phyloP scores from a whole-genome alignment of 1,284 basidiomycete genomes.

The Limonomyces culmigenus region DNA sequence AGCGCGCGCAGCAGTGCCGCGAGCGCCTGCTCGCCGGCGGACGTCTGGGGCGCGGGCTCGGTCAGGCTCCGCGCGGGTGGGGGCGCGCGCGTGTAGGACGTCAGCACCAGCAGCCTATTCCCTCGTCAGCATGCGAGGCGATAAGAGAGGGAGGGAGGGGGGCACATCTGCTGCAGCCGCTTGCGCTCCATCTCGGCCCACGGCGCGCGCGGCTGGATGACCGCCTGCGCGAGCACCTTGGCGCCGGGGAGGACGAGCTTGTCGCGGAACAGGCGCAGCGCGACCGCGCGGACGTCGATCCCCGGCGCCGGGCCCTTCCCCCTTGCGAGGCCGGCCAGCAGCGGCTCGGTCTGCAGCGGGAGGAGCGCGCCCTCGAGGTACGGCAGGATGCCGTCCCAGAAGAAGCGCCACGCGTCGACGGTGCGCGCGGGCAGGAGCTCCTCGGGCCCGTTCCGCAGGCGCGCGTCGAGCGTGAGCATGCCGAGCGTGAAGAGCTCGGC shows the following conservation, averaged over 20 bases:
- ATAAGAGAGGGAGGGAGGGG: slow-evolving; percentile 1
- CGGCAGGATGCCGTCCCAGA: slow-evolving; percentile 85
- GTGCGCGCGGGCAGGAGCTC: slow-evolving; percentile 59
- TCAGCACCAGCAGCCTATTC: slow-evolving; percentile 57
- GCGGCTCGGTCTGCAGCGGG: slow-evolving; percentile 58
- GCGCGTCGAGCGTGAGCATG: slow-evolving; percentile 84
- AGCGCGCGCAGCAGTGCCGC: slow-evolving; percentile 23
- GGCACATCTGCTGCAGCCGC: slow-evolving; percentile 61
- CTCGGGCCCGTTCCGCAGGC: slow-evolving; percentile 59
- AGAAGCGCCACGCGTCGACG: slow-evolving; percentile 86
- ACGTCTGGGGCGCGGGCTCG: slow-evolving; percentile 30
- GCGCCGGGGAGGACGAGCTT: slow-evolving; percentile 54
- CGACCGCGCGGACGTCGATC: slow-evolving; percentile 70
- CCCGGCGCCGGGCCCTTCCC: too few species aligned
- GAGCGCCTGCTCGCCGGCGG: slow-evolving; percentile 44
- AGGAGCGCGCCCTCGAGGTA: slow-evolving; percentile 75
- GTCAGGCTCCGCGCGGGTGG: slow-evolving; percentile 35
- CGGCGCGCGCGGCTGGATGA: slow-evolving; percentile 24
- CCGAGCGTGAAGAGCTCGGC: slow-evolving; percentile 73
- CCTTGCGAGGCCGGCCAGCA: too few species aligned
- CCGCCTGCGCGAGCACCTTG: slow-evolving; percentile 32
- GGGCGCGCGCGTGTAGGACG: slow-evolving; percentile 40
- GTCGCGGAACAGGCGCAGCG: slow-evolving; percentile 71
- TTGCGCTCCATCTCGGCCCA: slow-evolving; percentile 35
- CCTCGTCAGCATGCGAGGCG: background rate